These are phyloP conservation scores for Gloeostereum incarnatum DNA, from an alignment of 768 basidiomycete genomes.

Conservation along the genomic window DNA sequence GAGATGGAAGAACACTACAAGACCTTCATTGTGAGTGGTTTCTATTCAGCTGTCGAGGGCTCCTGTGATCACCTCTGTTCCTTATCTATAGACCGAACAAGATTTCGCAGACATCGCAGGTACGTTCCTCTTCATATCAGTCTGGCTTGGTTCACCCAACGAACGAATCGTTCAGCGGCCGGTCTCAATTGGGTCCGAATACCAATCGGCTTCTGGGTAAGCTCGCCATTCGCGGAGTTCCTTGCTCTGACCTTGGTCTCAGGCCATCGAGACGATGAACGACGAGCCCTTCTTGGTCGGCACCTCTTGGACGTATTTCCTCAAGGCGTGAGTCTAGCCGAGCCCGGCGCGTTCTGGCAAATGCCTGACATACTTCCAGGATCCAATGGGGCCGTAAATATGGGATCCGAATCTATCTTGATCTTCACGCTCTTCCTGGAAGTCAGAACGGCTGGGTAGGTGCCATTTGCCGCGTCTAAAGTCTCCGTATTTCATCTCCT, in stretches of 20 bases:
- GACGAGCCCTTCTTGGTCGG: conserved; percentile 78
- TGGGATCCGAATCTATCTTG: conserved; percentile 81
- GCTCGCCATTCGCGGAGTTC: conserved; percentile 34
- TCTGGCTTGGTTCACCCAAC: too few species aligned
- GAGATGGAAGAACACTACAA: conserved; percentile 76
- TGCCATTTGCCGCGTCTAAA: conserved; percentile 15
- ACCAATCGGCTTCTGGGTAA: conserved; percentile 79
- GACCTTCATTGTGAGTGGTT: conserved; percentile 65
- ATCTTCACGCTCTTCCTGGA: conserved; percentile 64
- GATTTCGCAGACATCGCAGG: conserved; percentile 87
- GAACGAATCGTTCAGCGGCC: too few species aligned
- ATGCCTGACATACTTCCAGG: conserved; percentile 47
- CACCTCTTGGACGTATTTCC: conserved; percentile 63
- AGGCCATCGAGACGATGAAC: conserved; percentile 40
- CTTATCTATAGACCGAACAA: conserved; percentile 64
- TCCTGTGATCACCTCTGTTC: conserved; percentile 1
- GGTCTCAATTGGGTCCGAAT: conserved; percentile 86
- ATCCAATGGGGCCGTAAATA: conserved; percentile 91
- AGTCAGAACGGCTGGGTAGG: conserved; percentile 87
- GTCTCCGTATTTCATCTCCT: not conserved
- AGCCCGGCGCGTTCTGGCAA: not conserved
- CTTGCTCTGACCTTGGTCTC: not conserved
- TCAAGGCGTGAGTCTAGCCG: conserved; percentile 13
- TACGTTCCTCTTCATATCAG: too few species aligned
- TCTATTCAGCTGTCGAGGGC: not conserved